Evolutionary conservation across 306 rosid species (phyloP).

Genomic region (Parietaria judaica): DNA sequence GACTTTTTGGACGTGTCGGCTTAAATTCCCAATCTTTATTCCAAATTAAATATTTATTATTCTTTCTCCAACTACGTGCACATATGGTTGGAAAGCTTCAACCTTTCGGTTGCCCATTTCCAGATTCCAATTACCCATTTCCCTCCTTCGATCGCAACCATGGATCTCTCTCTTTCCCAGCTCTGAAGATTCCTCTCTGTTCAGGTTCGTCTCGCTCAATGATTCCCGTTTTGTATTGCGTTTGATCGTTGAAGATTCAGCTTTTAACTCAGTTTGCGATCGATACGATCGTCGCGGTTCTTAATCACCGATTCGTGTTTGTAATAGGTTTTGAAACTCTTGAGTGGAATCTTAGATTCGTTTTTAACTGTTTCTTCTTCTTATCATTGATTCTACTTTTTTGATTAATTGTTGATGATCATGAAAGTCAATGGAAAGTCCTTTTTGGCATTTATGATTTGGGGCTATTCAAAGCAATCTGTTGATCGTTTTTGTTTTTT

Average conservation of each 20-base stretch:
- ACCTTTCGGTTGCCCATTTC: constrained; percentile 36
- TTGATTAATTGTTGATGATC: too few species aligned
- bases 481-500: constrained; percentile 11
- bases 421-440: neutral
- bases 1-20: constrained; percentile 50
- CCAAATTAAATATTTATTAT: constrained; percentile 7
- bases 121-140: constrained; percentile 20
- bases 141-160: constrained; percentile 5
- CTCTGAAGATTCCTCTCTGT: constrained; percentile 17
- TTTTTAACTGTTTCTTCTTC: too few species aligned
- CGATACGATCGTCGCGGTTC: neutral
- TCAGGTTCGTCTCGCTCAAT: constrained; percentile 25
- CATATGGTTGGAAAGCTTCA: constrained; percentile 48
- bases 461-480: constrained; percentile 6
- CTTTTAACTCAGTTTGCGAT: neutral
- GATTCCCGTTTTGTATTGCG: neutral
- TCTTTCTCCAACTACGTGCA: constrained; percentile 26
- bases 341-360: too few species aligned
- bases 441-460: neutral
- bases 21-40: constrained; percentile 15
- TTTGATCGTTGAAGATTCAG: neutral
- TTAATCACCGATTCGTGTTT: neutral
- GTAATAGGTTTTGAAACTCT: too few species aligned
- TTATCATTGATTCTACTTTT: too few species aligned
- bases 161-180: constrained; percentile 24